These are phyloP conservation scores for Dryadomyces quercivorus DNA, from an alignment of 2,329 filamentous ascomycete species.

Conservation along the genomic window DNA sequence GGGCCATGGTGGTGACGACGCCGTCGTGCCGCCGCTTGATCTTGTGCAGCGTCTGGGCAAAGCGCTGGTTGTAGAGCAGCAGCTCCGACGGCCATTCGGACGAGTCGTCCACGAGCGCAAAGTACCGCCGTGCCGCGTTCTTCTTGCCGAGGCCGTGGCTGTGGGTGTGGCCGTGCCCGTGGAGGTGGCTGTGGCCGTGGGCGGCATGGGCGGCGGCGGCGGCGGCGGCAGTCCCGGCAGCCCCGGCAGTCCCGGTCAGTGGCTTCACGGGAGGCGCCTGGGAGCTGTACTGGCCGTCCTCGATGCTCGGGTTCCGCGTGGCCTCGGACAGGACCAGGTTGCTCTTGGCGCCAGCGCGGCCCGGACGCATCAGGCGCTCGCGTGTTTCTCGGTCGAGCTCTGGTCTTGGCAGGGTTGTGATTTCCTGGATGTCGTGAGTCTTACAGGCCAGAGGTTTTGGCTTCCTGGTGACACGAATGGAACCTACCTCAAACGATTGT, in stretches of 20 bases:
- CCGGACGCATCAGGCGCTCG: slow-evolving; percentile 62
- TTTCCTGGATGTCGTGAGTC: slow-evolving; percentile 49
- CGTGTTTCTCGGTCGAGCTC: slow-evolving; percentile 63
- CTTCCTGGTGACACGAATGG: slow-evolving; percentile 1
- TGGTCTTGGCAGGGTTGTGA: slow-evolving; percentile 74
- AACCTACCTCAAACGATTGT: slow-evolving; percentile 86
- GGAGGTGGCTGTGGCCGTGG: slow-evolving; percentile 20
- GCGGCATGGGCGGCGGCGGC: background rate
- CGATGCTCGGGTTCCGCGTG: slow-evolving; percentile 81
- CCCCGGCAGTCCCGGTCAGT: no score
- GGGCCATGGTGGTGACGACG: slow-evolving; percentile 94
- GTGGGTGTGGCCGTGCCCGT: slow-evolving; percentile 14
- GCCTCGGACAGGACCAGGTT: slow-evolving; percentile 57
- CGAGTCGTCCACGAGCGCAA: slow-evolving; percentile 79
- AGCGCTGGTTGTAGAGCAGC: slow-evolving; percentile 84
- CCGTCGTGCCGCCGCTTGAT: slow-evolving; percentile 96
- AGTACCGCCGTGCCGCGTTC: slow-evolving; percentile 61
- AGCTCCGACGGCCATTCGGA: slow-evolving; percentile 89
- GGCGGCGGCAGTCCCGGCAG: no score
- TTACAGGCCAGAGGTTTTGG: background rate
- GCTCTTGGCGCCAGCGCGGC: slow-evolving; percentile 41
- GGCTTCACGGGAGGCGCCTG: slow-evolving; percentile 21
- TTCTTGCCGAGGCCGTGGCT: slow-evolving; percentile 24
- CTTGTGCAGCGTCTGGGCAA: slow-evolving; percentile 76
- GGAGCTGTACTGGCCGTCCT: slow-evolving; percentile 66